Base-by-base conservation (phyloP, 352 stramenopile genomes). In the Pythium scleroteichum region DNA sequence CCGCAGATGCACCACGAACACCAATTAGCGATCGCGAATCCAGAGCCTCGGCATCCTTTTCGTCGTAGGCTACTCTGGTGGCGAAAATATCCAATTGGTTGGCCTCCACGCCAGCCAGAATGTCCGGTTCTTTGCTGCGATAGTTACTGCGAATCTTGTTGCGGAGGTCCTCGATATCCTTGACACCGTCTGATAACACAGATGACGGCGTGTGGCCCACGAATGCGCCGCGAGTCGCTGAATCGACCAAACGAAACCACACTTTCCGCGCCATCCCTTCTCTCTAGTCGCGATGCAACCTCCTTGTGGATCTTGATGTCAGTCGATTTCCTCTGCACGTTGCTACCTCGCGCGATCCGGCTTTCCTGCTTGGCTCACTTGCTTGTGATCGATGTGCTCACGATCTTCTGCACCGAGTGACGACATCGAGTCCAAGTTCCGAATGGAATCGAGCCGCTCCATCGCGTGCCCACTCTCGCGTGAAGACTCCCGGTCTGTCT, bases 381-480 rank as follows among this genome's bases (percentile, higher is more conserved):
- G 17, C 17, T 16, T 57, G 13, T 16, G 59, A 27, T 78, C 68
- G 8, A 78, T 51, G n/a, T 65, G 53, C 38, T 66, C 26, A 8
- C 59, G 60, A 4, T 66, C 66, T 27, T 69, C 55, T 19, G 59
- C 69, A 26, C 66, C 53, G 23, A 79, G 41, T 57, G 71, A 76
- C 48, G 72, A 79, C 4, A 79, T n/a, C 8, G 72, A 79, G 51
- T 76, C 70, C 47, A 79, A 59, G 59, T 79, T 79, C 35, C 72
- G 68, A 23, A 72, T 75, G 38, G 57, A 63, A n/a, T 66, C 58
- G 16, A 46, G 8, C 10, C 51, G 44, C 4, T 59, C 63, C 26
- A 39, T 62, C 42, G 53, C 53, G 10, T 6, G 13, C 10, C 54
- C 38, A 39, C 53, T 62, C 19, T 4, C 35, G 45, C 52, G 26